Conservation (phyloP, 257 asterid species). For the Solanum chiquidenum region DNA sequence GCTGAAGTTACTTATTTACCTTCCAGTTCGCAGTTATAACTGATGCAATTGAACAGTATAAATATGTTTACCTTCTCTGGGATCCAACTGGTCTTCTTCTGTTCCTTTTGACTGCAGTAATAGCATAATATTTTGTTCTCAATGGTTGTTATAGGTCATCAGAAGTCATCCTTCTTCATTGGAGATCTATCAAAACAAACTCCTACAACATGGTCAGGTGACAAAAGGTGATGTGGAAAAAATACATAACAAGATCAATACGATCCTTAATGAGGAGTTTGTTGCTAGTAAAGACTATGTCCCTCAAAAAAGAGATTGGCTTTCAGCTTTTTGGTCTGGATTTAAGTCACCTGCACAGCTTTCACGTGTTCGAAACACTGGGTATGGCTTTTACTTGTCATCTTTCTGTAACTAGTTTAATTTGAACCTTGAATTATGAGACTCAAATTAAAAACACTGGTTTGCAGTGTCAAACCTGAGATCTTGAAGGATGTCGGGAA, state of each 20-base stretch:
- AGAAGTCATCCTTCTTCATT: constrained; percentile 81
- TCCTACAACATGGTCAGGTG: constrained; percentile 59
- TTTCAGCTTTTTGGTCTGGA: constrained; percentile 90
- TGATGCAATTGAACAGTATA: background rate
- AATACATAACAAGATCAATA: constrained; percentile 55
- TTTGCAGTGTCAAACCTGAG: constrained; percentile 79
- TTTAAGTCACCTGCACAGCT: constrained; percentile 94
- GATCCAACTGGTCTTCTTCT: background rate
- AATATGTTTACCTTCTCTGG: background rate
- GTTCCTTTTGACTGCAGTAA: background rate
- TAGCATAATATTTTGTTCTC: constrained; percentile 3
- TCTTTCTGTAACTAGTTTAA: background rate
- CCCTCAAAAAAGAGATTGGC: constrained; percentile 94
- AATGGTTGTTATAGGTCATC: constrained; percentile 53
- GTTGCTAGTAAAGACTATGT: constrained; percentile 87
- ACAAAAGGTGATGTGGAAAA: constrained; percentile 61
- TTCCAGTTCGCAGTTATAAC: background rate
- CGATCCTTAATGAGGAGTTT: constrained; percentile 89
- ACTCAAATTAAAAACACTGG: background rate
- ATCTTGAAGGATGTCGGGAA: constrained; percentile 86
- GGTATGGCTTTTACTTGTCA: constrained; percentile 32
- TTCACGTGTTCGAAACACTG: constrained; percentile 81
- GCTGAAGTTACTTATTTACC: background rate
- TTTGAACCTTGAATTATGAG: background rate
- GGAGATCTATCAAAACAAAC: constrained; percentile 74